Base-by-base conservation (phyloP, 1,284 basidiomycete species). In the Ustilago nuda region DNA sequence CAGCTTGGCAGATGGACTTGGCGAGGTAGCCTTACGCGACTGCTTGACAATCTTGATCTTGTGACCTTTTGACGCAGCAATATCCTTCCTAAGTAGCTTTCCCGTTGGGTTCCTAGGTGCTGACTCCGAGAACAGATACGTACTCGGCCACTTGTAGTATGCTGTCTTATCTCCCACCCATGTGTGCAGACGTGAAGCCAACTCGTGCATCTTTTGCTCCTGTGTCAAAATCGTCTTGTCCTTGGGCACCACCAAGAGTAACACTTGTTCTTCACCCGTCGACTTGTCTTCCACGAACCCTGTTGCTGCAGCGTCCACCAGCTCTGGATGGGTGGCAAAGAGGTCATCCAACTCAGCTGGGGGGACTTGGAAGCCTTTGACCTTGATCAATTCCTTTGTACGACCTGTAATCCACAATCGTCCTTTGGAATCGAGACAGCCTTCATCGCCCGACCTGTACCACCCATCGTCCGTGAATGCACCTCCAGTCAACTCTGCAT, bases 331-430 rank as follows among this genome's bases (percentile, higher is more conserved):
- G 7, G 76, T 70, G 0, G 64, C 70, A 23, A 77, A 73, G 12
- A 78, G 54, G 45, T 68, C 72, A 61, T 82, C 80, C 4, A 82
- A 70, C 55, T 82, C 80, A 39, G 64, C 71, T 12, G 80, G 80
- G 2, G 76, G 64, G 2, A 81, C 79, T 56, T 82, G 80, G 76
- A 82, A 82, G 0, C 80, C 79, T 45, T 74, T 74, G 30, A 79
- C 72, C 58, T 76, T 80, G 68, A 79, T 78, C 19, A 80, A 54
- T 46, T 79, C 79, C 64, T 82, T 82, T 8, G 71, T 79, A 0
- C 80, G 55, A 23, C 80, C 80, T 5, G 74, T 79, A 63, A 82
- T 81, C 80, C 80, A 82, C 17, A 82, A 57, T 12, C 68, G 68
- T 19, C 80, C 80, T 8, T 77, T 58, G 52, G 41, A 61, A 45